These are phyloP conservation scores for Monilinia aucupariae DNA, from an alignment of 2,329 filamentous ascomycete species.

Conservation along the genomic window DNA sequence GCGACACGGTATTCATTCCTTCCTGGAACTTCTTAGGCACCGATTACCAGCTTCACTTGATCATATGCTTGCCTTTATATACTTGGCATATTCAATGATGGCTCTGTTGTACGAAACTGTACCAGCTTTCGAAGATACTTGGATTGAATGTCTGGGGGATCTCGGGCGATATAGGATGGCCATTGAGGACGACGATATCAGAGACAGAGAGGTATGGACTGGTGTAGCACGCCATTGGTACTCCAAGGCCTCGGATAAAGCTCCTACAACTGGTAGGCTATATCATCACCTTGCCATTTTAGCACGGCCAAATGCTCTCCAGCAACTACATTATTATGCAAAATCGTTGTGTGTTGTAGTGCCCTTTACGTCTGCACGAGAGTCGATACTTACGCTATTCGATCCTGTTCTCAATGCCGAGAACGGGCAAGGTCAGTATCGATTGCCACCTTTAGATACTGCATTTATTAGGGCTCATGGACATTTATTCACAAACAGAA, in stretches of 20 bases:
- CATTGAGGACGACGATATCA: slow-evolving; percentile 74
- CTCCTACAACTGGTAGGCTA: slow-evolving; percentile 68
- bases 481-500: slow-evolving; percentile 53
- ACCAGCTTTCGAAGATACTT: slow-evolving; percentile 75
- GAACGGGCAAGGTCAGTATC: slow-evolving; percentile 36
- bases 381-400: slow-evolving; percentile 66
- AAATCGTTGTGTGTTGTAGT: slow-evolving; percentile 60
- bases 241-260: slow-evolving; percentile 63
- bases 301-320: slow-evolving; percentile 61
- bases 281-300: slow-evolving; percentile 86
- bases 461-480: slow-evolving; percentile 60
- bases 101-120: slow-evolving; percentile 81
- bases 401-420: slow-evolving; percentile 47
- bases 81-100: slow-evolving; percentile 86
- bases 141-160: slow-evolving; percentile 83
- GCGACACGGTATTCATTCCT: slow-evolving; percentile 83
- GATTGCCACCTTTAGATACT: slow-evolving; percentile 47
- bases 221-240: slow-evolving; percentile 71
- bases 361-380: slow-evolving; percentile 58
- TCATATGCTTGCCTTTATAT: slow-evolving; percentile 88
- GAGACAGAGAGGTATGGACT: slow-evolving; percentile 73
- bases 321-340: slow-evolving; percentile 67
- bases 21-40: slow-evolving; percentile 70
- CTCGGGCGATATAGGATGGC: slow-evolving; percentile 81
- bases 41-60: slow-evolving; percentile 72